Evolutionary conservation across 345 rosid species (phyloP).

Genomic region (Gossypium herbaceum): DNA sequence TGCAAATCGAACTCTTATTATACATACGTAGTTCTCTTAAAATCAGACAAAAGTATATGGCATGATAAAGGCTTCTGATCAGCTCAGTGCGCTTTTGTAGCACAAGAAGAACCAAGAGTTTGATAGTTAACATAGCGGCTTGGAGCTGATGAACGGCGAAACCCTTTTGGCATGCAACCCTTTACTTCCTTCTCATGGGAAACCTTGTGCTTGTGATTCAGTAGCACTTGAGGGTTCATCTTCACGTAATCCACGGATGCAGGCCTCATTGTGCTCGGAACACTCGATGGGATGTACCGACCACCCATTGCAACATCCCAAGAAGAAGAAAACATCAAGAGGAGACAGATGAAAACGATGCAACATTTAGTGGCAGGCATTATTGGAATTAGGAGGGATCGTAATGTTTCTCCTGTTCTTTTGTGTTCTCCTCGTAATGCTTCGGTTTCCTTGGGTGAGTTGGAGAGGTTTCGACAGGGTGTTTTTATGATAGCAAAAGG

Average conservation of each 20-base stretch:
- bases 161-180: conserved; percentile 82
- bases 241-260: conserved; percentile 35
- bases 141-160: conserved; percentile 67
- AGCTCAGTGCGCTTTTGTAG: background rate
- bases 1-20: background rate
- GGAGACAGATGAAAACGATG: conserved; percentile 12
- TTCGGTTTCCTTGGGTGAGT: conserved; percentile 2
- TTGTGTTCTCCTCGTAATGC: background rate
- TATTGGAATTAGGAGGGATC: background rate
- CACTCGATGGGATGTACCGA: conserved; percentile 48
- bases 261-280: conserved; percentile 64
- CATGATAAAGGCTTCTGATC: conserved; percentile 11
- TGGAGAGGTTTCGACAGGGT: background rate
- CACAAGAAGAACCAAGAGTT: conserved; percentile 57
- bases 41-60: background rate
- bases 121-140: conserved; percentile 76
- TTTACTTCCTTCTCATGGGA: conserved; percentile 45
- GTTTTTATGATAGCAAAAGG: background rate
- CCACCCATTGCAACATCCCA: conserved; percentile 22
- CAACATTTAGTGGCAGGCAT: conserved; percentile 21
- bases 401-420: background rate
- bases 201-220: conserved; percentile 23
- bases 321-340: conserved; percentile 18
- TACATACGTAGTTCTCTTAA: background rate
- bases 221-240: conserved; percentile 33